phyloP scores from a whole-genome alignment of 2,329 filamentous ascomycete genomes.

The Ophioceras dolichostomum region DNA sequence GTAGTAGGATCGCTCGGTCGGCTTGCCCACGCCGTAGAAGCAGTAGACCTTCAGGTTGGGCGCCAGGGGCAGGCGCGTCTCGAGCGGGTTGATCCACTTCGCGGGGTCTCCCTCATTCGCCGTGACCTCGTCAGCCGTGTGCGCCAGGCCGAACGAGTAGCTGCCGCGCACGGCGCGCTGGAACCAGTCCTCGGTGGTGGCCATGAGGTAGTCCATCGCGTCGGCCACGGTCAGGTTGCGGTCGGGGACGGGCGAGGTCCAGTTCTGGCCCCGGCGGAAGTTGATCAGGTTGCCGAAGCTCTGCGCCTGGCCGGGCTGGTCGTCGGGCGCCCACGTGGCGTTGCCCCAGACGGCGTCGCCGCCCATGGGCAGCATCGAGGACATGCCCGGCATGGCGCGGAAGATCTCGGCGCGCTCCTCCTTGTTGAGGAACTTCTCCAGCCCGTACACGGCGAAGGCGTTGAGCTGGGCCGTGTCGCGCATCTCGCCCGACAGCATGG shows the following conservation, averaged over 20 bases:
- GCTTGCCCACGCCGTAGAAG: slow-evolving; percentile 92
- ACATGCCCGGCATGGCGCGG: slow-evolving; percentile 91
- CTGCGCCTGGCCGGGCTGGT: slow-evolving; percentile 57
- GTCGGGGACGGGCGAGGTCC: slow-evolving; percentile 47
- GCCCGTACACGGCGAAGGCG: slow-evolving; percentile 87
- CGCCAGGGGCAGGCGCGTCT: slow-evolving; percentile 74
- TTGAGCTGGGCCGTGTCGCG: slow-evolving; percentile 95
- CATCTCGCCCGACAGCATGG: slow-evolving; percentile 93
- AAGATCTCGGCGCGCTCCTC: slow-evolving; percentile 90
- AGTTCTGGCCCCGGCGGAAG: slow-evolving; percentile 58
- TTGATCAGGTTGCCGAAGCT: slow-evolving; percentile 76
- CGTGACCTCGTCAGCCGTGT: slow-evolving; percentile 68
- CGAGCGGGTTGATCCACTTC: slow-evolving; percentile 94
- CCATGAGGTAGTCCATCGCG: slow-evolving; percentile 66
- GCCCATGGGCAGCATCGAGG: slow-evolving; percentile 91
- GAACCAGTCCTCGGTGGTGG: slow-evolving; percentile 80
- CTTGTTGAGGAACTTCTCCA: slow-evolving; percentile 88
- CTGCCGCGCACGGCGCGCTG: slow-evolving; percentile 54
- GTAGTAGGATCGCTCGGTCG: slow-evolving; percentile 85
- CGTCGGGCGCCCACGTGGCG: slow-evolving; percentile 75
- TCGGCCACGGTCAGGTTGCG: slow-evolving; percentile 71
- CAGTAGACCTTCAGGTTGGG: slow-evolving; percentile 91
- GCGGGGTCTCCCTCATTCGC: slow-evolving; percentile 61
- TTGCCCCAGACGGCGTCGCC: slow-evolving; percentile 95
- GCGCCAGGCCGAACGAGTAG: slow-evolving; percentile 84